A percentile compares a stretch with the other conserved stretches of the same genome.
phyloP scores from a whole-genome alignment of 2,329 filamentous ascomycete species.

The Phaeosphaeria sp. region DNA sequence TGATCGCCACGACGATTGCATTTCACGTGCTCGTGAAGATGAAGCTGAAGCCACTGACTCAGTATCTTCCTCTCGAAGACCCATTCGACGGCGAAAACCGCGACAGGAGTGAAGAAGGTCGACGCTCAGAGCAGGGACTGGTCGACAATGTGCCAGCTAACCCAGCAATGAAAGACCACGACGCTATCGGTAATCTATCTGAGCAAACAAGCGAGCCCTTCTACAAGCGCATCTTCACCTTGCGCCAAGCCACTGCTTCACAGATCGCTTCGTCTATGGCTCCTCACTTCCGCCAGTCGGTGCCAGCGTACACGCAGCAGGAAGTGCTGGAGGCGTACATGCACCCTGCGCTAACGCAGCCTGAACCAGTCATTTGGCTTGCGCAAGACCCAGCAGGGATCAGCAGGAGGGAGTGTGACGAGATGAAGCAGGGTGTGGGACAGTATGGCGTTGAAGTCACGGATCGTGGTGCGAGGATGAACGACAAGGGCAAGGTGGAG shows the following conservation, averaged over 20 bases:
- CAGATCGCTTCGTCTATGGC: constrained; percentile 15
- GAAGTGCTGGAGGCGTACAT: constrained; percentile 21
- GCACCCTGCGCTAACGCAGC: constrained; percentile 16
- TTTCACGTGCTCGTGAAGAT: background rate
- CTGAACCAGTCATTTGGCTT: constrained; percentile 18
- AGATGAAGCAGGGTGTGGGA: background rate
- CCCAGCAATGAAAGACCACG: background rate
- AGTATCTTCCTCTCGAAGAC: background rate
- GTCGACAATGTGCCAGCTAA: background rate
- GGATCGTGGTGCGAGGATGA: background rate
- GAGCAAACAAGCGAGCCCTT: background rate
- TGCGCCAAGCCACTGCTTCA: constrained; percentile 11
- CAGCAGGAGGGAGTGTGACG: background rate
- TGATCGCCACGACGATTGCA: background rate
- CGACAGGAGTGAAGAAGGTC: background rate
- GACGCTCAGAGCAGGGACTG: background rate
- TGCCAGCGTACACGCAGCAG: constrained; percentile 13
- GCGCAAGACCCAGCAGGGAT: background rate
- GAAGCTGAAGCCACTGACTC: background rate
- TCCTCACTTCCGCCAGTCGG: constrained; percentile 11
- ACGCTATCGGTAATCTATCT: background rate
- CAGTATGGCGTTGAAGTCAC: background rate
- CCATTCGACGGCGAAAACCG: background rate
- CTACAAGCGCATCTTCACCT: constrained; percentile 10
- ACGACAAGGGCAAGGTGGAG: constrained; percentile 2